Percentiles rank a stretch among this genome's conserved stretches.
These are phyloP conservation scores for Calocybe indica DNA, from an alignment of 768 basidiomycete species.

Conservation along the genomic window DNA sequence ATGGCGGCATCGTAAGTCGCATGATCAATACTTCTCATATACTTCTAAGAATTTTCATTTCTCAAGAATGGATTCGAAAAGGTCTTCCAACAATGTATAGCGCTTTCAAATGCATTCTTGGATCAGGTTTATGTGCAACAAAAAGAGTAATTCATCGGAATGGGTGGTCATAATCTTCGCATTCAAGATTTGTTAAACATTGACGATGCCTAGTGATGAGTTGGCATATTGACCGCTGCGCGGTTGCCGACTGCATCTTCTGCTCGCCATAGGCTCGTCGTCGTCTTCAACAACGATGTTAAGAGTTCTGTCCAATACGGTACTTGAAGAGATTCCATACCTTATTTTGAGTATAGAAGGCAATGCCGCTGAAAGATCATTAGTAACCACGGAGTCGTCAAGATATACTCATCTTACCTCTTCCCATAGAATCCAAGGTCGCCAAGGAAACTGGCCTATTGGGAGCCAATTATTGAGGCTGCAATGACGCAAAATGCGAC, in stretches of 20 bases:
- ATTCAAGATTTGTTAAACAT: neutral
- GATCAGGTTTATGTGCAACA: constrained; percentile 47
- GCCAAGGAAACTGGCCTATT: constrained; percentile 67
- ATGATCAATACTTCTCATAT: neutral
- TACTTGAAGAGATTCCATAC: constrained; percentile 21
- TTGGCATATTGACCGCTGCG: constrained; percentile 86
- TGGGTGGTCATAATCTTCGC: neutral
- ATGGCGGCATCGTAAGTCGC: constrained; percentile 55
- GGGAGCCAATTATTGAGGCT: neutral
- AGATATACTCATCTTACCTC: constrained; percentile 36
- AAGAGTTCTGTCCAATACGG: neutral
- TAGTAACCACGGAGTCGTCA: neutral
- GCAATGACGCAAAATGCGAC: neutral
- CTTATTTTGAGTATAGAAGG: constrained; percentile 97
- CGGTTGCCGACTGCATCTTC: constrained; percentile 77
- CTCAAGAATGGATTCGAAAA: constrained; percentile 69
- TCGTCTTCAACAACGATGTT: constrained; percentile 49
- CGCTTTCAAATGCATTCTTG: constrained; percentile 73
- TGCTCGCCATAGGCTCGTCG: constrained; percentile 87
- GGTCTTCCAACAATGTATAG: constrained; percentile 72
- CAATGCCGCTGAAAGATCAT: constrained; percentile 57
- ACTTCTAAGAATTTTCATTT: neutral
- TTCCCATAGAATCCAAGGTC: constrained; percentile 92
- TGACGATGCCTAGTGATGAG: constrained; percentile 45
- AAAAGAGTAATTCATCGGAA: neutral